Evolutionary conservation across 2,329 filamentous ascomycete genomes (phyloP), one percentile per base, ranked within the genome.

Genomic region (Cercospora janseana): DNA sequence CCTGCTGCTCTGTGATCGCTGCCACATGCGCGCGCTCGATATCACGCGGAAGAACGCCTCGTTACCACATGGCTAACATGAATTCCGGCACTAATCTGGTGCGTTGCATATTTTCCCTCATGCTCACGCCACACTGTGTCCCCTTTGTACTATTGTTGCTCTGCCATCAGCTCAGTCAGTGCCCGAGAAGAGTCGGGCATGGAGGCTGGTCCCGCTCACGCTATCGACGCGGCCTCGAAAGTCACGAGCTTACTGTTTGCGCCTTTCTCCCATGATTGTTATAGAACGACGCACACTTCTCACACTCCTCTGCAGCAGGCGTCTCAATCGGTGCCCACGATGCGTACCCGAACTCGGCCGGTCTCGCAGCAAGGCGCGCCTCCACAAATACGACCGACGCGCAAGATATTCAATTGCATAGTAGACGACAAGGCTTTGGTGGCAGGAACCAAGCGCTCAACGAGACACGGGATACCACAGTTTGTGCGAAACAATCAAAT

Each of bases 341-440:
- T 63, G 60, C 59, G 61, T 52, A 31, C 59, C 42, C 57, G 61
- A 51, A 56, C 48, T 44, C 63, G 63, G 34, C 63, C 63, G 6
- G 44, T 50, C 27, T 65, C 63, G 23, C 59, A 59, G 45, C 59
- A 65, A 35, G 58, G 52, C 56, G 49, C 58, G 21, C 49, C 31
- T 4, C 37, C 48, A 34, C 28, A 43, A 46, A 35, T 48, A 38
- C 46, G 47, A 46, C 61, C 65, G 20, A 52, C 57, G 9, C 70
- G 73, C 58, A 77, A 76, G 66, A 61, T 76, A 50, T 77, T 78
- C 70, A 77, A 77, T 67, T 77, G 75, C 63, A 77, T 77, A 56
- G 73, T 76, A 57, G 75, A 78, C 60, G 75, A 77, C 57, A 74
- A 71, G 15, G 75, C 75, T 24, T 61, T 78, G 56, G 69, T 77